Base-by-base conservation (phyloP, 768 basidiomycete species). In the Cystofilobasidium bisporidii region DNA sequence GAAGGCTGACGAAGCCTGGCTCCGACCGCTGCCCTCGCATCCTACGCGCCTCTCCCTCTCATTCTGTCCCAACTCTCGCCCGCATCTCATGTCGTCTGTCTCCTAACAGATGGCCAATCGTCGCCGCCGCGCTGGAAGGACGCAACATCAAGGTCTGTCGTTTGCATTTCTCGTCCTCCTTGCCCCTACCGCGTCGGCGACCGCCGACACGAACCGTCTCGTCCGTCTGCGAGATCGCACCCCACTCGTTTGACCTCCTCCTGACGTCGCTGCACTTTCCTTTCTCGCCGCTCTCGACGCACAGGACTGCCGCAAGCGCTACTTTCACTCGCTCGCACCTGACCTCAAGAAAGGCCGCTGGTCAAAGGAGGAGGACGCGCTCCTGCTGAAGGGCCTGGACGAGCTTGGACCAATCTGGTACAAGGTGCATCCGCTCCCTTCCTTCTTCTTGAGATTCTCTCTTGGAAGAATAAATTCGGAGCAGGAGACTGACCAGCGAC, bases 301-400 rank as follows among this genome's bases (percentile, higher is more conserved):
- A 3, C 41, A 69, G 63, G 68, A 69, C 38, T 69, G 68, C 33
- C 62, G 68, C 17, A 69, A 69, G n/a, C 61, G 68, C 45, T 69
- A 50, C 63, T 69, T 69, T n/a, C 68, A 69, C 33, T 69, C 68
- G 41, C 68, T 69, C 50, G 68, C 68, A 3, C 68, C 68, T n/a
- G 63, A 69, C 32, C 36, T 69, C 28, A 69, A 69, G 58, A 69
- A 69, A 26, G 68, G 68, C 11, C 43, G 68, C 22, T 69, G 68
- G 68, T 69, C 68, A 22, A 69, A 63, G 50, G 68, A 69, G 41
- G 68, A 69, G 63, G 68, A 69, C 48, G 43, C 45, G 22, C 57
- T 69, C 3, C 59, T 69, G 11, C 58, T 69, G 5, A 43, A 64
- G 40, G 61, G 63, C 24, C 55, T 69, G 30, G 68, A 64, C 41